A percentile compares a stretch with the other conserved stretches of the same genome.
Evolutionary conservation across 352 stramenopile genomes (phyloP).

Genomic region (Albugo laibachii): DNA sequence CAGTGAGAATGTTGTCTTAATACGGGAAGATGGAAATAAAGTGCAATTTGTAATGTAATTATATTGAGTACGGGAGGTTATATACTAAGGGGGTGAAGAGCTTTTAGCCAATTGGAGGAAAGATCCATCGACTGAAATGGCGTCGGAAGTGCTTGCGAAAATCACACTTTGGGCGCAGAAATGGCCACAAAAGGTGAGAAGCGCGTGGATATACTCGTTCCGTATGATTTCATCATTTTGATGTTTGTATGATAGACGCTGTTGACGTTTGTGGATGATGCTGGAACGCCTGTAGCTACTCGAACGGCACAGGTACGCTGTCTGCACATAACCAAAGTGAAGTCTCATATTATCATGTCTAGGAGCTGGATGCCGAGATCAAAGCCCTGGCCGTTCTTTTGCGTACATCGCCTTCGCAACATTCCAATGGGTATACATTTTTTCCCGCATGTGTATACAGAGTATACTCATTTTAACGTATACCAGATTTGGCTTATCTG

Average conservation of each 20-base stretch:
- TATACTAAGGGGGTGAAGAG: no score
- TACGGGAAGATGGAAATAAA: conserved; percentile 59
- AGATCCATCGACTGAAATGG: conserved; percentile 12
- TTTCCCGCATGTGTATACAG: background rate
- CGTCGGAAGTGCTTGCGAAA: conserved; percentile 49
- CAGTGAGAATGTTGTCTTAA: conserved; percentile 44
- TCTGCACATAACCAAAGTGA: conserved; percentile 1
- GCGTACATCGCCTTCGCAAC: conserved; percentile 19
- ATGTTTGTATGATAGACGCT: conserved; percentile 20
- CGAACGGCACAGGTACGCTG: conserved; percentile 30
- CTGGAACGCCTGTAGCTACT: conserved; percentile 21
- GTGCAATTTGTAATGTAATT: conserved; percentile 52
- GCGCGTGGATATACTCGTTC: background rate
- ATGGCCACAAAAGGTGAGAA: conserved; percentile 30
- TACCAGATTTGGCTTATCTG: conserved; percentile 22
- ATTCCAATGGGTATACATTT: conserved; percentile 34
- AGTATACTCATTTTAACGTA: background rate
- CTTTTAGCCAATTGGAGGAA: no score
- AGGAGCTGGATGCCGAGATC: conserved; percentile 48
- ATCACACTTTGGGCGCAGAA: conserved; percentile 59
- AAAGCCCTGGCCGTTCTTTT: conserved; percentile 53
- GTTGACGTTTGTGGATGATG: conserved; percentile 62
- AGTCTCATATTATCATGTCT: background rate
- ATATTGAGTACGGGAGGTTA: background rate
- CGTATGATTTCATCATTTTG: background rate